Evolutionary conservation across 1,284 basidiomycete species (phyloP).

Genomic region (Coniferiporia sulphurascens): DNA sequence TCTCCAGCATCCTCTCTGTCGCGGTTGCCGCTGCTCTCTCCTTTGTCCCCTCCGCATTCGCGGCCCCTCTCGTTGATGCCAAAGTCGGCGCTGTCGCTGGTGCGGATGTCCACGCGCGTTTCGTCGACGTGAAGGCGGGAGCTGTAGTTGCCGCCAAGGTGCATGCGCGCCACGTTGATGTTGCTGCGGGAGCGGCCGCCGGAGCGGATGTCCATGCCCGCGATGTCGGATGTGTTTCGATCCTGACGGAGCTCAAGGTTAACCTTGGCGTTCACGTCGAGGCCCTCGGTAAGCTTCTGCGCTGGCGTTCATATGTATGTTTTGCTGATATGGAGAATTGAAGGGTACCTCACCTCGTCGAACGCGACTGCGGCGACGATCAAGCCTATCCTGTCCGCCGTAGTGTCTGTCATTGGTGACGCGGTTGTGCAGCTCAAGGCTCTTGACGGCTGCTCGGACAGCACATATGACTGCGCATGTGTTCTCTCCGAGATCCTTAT

Average conservation of each 20-base stretch:
- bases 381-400: neutral
- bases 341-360: neutral
- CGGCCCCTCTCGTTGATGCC: neutral
- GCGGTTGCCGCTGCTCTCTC: neutral
- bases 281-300: neutral
- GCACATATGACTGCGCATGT: neutral
- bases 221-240: neutral
- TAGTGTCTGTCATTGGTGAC: constrained; percentile 1
- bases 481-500: neutral
- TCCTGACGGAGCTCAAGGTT: constrained; percentile 1
- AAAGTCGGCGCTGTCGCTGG: neutral
- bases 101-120: neutral
- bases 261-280: neutral
- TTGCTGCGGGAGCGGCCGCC: neutral
- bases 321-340: neutral
- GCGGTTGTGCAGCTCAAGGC: constrained; percentile 1
- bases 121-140: neutral
- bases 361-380: constrained; percentile 6
- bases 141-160: neutral
- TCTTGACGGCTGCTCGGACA: neutral
- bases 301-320: neutral
- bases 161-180: neutral
- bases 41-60: neutral
- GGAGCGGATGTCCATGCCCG: neutral
- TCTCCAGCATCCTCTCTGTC: neutral